These are phyloP conservation scores for Hansenula sp. DNA, from an alignment of 1,139 yeast genomes.

Conservation along the genomic window DNA sequence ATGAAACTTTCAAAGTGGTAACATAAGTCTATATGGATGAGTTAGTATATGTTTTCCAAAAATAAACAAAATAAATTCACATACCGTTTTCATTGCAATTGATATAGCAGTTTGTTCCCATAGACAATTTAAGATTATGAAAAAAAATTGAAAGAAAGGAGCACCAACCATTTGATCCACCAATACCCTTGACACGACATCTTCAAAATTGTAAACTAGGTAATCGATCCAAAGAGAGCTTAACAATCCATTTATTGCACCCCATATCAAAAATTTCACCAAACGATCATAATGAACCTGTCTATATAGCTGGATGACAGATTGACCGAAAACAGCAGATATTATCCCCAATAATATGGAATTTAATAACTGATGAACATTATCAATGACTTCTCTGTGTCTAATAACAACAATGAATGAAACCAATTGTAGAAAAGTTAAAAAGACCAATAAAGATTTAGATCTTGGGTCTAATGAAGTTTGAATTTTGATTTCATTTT, in stretches of 20 bases:
- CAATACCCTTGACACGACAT: slow-evolving; percentile 35
- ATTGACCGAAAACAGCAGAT: slow-evolving; percentile 57
- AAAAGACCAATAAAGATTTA: slow-evolving; percentile 6
- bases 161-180: slow-evolving; percentile 56
- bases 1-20: slow-evolving; percentile 48
- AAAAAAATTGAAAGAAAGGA: slow-evolving; percentile 49
- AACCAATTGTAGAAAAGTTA: slow-evolving; percentile 10
- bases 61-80: neutral
- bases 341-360: slow-evolving; percentile 43
- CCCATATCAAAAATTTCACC: slow-evolving; percentile 55
- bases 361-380: slow-evolving; percentile 27
- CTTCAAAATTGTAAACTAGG: slow-evolving; percentile 36
- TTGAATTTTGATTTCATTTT: slow-evolving; percentile 7
- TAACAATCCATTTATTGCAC: slow-evolving; percentile 53
- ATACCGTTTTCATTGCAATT: slow-evolving; percentile 18
- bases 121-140: slow-evolving; percentile 42
- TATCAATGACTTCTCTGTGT: slow-evolving; percentile 19
- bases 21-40: slow-evolving; percentile 30
- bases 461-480: neutral
- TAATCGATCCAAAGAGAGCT: slow-evolving; percentile 56
- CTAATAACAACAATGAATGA: slow-evolving; percentile 9
- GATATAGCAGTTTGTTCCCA: slow-evolving; percentile 45
- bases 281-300: slow-evolving; percentile 39
- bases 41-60: slow-evolving; percentile 2
- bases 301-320: slow-evolving; percentile 46